Percentiles rank a stretch among this genome's conserved stretches.
Evolutionary conservation across 495 filamentous ascomycete genomes (phyloP).

Genomic region (Aspergillus haitiensis): DNA sequence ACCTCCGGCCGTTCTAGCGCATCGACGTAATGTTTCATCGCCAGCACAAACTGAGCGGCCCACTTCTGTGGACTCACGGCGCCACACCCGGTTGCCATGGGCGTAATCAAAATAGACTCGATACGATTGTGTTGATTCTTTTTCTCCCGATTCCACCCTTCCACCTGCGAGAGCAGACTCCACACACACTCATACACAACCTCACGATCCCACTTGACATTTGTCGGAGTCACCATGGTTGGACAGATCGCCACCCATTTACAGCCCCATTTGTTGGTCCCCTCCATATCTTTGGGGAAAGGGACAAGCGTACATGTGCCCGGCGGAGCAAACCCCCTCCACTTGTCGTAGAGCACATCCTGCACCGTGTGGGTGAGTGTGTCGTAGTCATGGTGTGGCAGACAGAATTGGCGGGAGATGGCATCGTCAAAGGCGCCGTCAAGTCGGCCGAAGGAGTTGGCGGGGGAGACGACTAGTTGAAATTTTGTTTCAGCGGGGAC

Average conservation of each 20-base stretch:
- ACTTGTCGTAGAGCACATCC: conserved; percentile 43
- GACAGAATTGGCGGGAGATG: conserved; percentile 49
- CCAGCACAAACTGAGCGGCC: conserved; percentile 51
- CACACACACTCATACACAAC: conserved; percentile 56
- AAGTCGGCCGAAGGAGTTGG: conserved; percentile 53
- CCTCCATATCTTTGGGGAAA: conserved; percentile 34
- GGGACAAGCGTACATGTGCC: conserved; percentile 48
- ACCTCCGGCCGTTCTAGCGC: conserved; percentile 35
- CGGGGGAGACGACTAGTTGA: conserved; percentile 52
- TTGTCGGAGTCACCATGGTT: conserved; percentile 47
- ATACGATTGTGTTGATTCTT: conserved; percentile 30
- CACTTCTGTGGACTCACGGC: conserved; percentile 45
- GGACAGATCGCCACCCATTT: conserved; percentile 51
- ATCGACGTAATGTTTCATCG: conserved; percentile 50
- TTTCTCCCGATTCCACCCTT: conserved; percentile 41
- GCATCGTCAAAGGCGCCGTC: conserved; percentile 57
- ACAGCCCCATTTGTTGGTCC: conserved; percentile 36
- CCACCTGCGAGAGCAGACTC: conserved; percentile 49
- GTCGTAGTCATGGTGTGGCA: conserved; percentile 40
- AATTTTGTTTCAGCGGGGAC: conserved; percentile 30
- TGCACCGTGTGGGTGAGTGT: conserved; percentile 47
- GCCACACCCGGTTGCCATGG: conserved; percentile 49
- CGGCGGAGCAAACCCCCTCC: conserved; percentile 49
- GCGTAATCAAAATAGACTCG: conserved; percentile 47
- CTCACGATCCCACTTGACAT: conserved; percentile 50